Evolutionary conservation across 2,329 filamentous ascomycete species (phyloP).

Genomic region (Trichoderma semiorbis): DNA sequence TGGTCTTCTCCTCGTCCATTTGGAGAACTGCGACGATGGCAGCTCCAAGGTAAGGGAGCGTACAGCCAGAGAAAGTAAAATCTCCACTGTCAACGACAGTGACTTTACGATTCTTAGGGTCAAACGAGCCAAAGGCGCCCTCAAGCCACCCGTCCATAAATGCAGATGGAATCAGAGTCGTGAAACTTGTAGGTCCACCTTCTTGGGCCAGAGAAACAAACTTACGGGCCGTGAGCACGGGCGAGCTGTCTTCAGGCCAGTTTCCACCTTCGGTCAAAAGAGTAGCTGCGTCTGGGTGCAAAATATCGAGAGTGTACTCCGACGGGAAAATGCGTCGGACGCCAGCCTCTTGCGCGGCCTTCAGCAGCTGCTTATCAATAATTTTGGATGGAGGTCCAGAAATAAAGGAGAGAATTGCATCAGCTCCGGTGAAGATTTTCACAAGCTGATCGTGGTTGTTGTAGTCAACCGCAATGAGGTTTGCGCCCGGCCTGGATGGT

Average conservation of each 20-base stretch:
- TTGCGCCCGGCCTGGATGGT: background rate
- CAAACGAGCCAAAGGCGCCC: conserved; percentile 2
- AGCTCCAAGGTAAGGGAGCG: background rate
- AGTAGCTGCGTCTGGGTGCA: conserved; percentile 8
- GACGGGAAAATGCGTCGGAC: conserved; percentile 18
- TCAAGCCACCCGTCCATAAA: conserved; percentile 14
- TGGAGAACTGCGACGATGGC: conserved; percentile 1
- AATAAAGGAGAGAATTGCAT: conserved; percentile 13
- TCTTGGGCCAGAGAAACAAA: background rate
- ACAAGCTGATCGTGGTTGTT: conserved; percentile 8
- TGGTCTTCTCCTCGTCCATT: conserved; percentile 13
- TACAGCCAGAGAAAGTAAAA: background rate
- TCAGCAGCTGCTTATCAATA: conserved; percentile 2
- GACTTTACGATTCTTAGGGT: background rate
- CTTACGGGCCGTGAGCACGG: background rate
- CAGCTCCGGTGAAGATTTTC: background rate
- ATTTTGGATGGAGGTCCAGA: background rate
- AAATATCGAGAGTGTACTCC: conserved; percentile 11
- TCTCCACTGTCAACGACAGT: background rate
- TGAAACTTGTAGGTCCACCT: conserved; percentile 16
- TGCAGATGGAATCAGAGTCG: conserved; percentile 5
- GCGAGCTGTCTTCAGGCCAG: conserved; percentile 7
- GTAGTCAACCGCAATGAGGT: background rate
- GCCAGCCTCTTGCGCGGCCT: conserved; percentile 15
- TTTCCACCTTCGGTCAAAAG: background rate